Conservation (phyloP, 2,329 filamentous ascomycete genomes). For the Aspergillus calidoustus region DNA sequence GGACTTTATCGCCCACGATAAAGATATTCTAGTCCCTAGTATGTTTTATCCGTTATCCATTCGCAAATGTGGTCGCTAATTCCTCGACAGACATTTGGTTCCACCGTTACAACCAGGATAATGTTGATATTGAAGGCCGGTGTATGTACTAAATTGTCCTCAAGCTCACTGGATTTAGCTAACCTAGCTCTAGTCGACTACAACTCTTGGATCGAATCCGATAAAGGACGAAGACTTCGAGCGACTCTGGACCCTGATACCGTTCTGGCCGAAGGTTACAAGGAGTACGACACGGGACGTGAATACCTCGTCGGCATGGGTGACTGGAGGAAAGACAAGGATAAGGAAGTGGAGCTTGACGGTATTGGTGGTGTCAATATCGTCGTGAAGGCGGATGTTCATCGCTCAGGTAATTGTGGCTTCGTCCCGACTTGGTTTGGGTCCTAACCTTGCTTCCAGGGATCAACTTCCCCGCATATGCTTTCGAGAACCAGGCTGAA, state of each 20-base stretch:
- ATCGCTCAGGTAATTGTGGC: conserved; percentile 70
- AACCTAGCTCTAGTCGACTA: conserved; percentile 74
- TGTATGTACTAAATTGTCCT: conserved; percentile 63
- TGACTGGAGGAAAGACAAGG: conserved; percentile 89
- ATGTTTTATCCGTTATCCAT: conserved; percentile 47
- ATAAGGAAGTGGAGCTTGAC: conserved; percentile 89
- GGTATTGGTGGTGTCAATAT: conserved; percentile 98
- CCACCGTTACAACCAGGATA: conserved; percentile 64
- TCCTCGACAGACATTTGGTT: conserved; percentile 66
- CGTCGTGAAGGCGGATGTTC: conserved; percentile 95
- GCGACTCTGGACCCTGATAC: conserved; percentile 75
- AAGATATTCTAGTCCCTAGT: conserved; percentile 94
- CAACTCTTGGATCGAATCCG: conserved; percentile 97
- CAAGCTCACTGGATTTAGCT: conserved; percentile 21
- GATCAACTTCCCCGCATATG: conserved; percentile 95
- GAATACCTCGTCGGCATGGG: conserved; percentile 90
- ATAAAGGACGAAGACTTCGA: conserved; percentile 78
- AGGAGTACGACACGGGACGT: conserved; percentile 87
- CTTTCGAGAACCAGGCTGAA: conserved; percentile 98
- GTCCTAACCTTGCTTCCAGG: conserved; percentile 57
- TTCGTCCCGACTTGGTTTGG: conserved; percentile 46
- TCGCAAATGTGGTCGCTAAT: conserved; percentile 20
- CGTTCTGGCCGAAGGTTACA: conserved; percentile 92
- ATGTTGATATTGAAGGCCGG: conserved; percentile 87
- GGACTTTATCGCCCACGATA: conserved; percentile 92